Conservation (phyloP, 192 early-diverging fungal species). For the Gryganskiella cystojenkinii region DNA sequence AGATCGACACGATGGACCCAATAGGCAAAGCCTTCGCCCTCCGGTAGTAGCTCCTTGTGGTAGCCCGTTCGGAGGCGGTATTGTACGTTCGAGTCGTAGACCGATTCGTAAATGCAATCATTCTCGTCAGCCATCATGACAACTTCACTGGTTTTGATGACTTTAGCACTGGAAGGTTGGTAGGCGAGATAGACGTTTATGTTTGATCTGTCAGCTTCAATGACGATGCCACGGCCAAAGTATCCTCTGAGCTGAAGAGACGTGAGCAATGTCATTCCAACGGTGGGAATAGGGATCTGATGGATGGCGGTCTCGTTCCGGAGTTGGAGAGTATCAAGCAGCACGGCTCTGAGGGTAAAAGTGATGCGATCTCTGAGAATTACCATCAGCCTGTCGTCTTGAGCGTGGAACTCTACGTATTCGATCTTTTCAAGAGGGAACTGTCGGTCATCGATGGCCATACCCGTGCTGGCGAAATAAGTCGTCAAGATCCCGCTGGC, state of each 20-base stretch:
- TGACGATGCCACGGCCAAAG: constrained; percentile 32
- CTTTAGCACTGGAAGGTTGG: constrained; percentile 23
- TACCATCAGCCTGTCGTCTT: constrained; percentile 40
- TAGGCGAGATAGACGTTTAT: constrained; percentile 35
- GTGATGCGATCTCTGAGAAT: constrained; percentile 24
- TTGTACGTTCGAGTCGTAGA: constrained; percentile 11
- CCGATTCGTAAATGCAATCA: constrained; percentile 20
- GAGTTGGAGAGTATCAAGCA: constrained; percentile 40
- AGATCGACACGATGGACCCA: constrained; percentile 47
- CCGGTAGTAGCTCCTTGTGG: constrained; percentile 39
- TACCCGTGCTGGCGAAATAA: constrained; percentile 42
- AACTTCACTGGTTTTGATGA: constrained; percentile 13
- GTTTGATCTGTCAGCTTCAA: constrained; percentile 22
- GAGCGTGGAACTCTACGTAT: constrained; percentile 30
- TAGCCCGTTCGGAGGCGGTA: constrained; percentile 18
- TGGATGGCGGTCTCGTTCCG: constrained; percentile 26
- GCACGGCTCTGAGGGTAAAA: constrained; percentile 20
- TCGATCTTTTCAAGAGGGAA: constrained; percentile 43
- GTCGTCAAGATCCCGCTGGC: constrained; percentile 43
- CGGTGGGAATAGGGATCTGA: constrained; percentile 35
- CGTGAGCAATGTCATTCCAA: constrained; percentile 19
- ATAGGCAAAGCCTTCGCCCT: constrained; percentile 38
- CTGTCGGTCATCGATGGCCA: constrained; percentile 48
- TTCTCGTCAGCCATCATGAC: constrained; percentile 11
- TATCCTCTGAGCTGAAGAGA: constrained; percentile 30